A percentile compares a stretch with the other conserved stretches of the same genome.
These are phyloP conservation scores for Polyporus arcularius DNA, from an alignment of 768 basidiomycete species.

Conservation along the genomic window DNA sequence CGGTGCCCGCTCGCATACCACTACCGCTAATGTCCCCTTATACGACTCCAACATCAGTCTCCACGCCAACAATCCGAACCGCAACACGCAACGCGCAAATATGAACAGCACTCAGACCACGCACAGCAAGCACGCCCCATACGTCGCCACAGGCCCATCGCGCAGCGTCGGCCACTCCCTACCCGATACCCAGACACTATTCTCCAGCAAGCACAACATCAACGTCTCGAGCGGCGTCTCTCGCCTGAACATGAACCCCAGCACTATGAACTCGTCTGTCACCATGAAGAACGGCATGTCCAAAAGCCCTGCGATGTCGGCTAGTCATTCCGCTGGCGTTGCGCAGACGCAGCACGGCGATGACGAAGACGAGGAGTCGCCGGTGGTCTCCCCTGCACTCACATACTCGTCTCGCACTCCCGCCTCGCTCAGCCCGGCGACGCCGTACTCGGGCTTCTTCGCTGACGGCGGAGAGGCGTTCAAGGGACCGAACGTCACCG, in stretches of 20 bases:
- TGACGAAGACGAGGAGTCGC: conserved; percentile 24
- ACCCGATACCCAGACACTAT: conserved; percentile 17
- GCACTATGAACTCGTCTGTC: neutral
- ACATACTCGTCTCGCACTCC: conserved; percentile 33
- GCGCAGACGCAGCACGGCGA: conserved; percentile 6
- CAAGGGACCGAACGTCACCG: conserved; percentile 7
- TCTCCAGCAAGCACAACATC: conserved; percentile 21
- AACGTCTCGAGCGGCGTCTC: conserved; percentile 8
- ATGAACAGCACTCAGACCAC: conserved; percentile 1
- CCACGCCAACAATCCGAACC: neutral
- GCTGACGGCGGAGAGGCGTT: conserved; percentile 24
- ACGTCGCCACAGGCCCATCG: neutral
- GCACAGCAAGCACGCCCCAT: neutral
- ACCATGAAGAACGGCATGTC: neutral
- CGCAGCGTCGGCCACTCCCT: conserved; percentile 5
- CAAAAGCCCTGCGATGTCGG: neutral
- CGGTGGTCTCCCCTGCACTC: conserved; percentile 32
- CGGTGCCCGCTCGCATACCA: conserved; percentile 1
- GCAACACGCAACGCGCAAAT: neutral
- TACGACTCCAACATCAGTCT: conserved; percentile 5
- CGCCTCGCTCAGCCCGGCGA: conserved; percentile 30
- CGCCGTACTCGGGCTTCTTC: conserved; percentile 33
- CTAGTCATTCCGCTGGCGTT: neutral
- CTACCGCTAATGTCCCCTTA: conserved; percentile 2
- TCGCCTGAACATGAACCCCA: neutral